A percentile compares a stretch with the other conserved stretches of the same genome.
Conservation (phyloP, 176 grass and related monocot genomes). For the Avena atlantica region DNA sequence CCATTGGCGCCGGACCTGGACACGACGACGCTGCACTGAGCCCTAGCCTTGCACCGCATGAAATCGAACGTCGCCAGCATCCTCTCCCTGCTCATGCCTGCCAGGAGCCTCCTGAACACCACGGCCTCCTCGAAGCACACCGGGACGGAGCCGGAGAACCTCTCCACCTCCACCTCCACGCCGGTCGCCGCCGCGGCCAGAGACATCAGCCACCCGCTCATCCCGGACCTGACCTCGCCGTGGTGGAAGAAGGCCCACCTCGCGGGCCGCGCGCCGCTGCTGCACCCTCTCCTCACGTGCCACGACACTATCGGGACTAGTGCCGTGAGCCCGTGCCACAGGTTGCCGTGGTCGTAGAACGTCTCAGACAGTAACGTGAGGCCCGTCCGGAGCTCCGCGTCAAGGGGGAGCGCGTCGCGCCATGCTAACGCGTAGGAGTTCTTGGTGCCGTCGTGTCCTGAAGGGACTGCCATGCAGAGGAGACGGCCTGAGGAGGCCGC, state of each 20-base stretch:
- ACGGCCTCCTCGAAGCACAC: conserved; percentile 75
- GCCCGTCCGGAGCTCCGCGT: conserved; percentile 42
- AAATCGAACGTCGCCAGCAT: conserved; percentile 47
- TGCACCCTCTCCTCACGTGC: conserved; percentile 48
- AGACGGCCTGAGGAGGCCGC: conserved; percentile 50
- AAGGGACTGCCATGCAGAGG: conserved; percentile 56
- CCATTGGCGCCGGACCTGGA: not conserved
- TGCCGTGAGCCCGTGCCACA: conserved; percentile 69
- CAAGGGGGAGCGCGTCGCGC: conserved; percentile 56
- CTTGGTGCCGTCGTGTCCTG: conserved; percentile 44
- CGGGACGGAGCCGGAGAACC: conserved; percentile 13
- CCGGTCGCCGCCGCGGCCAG: conserved; percentile 32
- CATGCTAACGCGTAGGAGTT: conserved; percentile 68
- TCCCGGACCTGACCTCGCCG: conserved; percentile 50
- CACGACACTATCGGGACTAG: conserved; percentile 56
- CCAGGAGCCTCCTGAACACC: conserved; percentile 63
- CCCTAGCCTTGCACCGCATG: conserved; percentile 67
- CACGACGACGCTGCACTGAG: conserved; percentile 35
- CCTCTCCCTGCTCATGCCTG: conserved; percentile 33
- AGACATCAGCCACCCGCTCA: conserved; percentile 51
- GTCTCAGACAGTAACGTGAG: conserved; percentile 70
- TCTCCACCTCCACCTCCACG: conserved; percentile 38
- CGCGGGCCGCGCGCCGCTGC: not conserved
- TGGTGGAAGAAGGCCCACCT: conserved; percentile 70
- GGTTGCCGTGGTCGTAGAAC: conserved; percentile 65